Conservation (phyloP, 805 yeast genomes). For the Wickerhamiella bombiphila region DNA sequence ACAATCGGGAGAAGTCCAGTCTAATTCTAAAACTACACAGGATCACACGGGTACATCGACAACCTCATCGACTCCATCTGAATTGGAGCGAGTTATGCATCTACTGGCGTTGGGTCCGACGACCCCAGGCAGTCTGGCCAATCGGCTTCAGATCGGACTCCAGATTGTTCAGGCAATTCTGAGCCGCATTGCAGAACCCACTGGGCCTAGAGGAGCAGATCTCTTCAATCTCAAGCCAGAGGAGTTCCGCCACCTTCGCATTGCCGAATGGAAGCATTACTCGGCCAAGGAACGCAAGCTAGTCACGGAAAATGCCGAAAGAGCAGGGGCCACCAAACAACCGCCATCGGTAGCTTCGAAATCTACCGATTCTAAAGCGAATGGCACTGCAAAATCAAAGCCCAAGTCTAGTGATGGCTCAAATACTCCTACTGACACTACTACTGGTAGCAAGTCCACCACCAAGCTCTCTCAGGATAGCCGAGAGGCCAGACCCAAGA, state of each 20-base stretch:
- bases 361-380: too few relatives aligned
- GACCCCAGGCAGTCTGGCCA: slow-evolving; percentile 22
- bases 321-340: too few relatives aligned
- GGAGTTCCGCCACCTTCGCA: slow-evolving; percentile 21
- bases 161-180: slow-evolving; percentile 23
- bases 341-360: too few relatives aligned
- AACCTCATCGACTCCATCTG: too few relatives aligned
- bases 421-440: background rate
- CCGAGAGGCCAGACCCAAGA: too few relatives aligned
- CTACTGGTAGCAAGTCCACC: background rate
- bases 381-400: background rate
- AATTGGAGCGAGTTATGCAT: slow-evolving; percentile 27
- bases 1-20: too few relatives aligned
- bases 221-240: slow-evolving; percentile 19
- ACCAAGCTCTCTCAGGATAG: background rate
- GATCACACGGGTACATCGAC: too few relatives aligned
- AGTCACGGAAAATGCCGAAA: slow-evolving; percentile 21
- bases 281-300: slow-evolving; percentile 21
- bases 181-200: slow-evolving; percentile 22
- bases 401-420: background rate
- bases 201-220: slow-evolving; percentile 16
- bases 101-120: slow-evolving; percentile 37
- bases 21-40: too few relatives aligned
- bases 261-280: slow-evolving; percentile 27
- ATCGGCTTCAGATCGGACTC: slow-evolving; percentile 20